A percentile compares a stretch with the other conserved stretches of the same genome.
Evolutionary conservation across 176 grass and related monocot species (phyloP).

Genomic region (Rhynchospora breviuscula): DNA sequence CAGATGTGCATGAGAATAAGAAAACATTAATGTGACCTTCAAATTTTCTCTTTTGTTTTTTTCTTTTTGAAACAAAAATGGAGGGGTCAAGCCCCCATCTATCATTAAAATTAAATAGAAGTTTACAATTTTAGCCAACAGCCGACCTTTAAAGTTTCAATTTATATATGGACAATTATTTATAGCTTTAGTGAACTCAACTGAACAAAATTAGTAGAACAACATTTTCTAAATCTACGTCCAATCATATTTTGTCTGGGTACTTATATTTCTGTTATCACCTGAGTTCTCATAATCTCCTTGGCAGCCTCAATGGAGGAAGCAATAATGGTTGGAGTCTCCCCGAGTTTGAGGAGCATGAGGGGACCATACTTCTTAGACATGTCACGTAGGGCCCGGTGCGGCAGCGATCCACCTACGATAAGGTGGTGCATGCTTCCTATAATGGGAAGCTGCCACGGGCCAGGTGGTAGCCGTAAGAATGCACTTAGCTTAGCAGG

Average conservation of each 20-base stretch:
- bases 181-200: too few relatives aligned
- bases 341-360: conserved; percentile 55
- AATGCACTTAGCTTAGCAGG: background rate
- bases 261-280: background rate
- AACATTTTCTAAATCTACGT: background rate
- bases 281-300: conserved; percentile 50
- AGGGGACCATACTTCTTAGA: conserved; percentile 31
- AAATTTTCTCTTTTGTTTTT: too few relatives aligned
- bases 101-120: too few relatives aligned
- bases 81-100: too few relatives aligned
- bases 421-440: conserved; percentile 55
- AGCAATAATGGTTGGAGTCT: conserved; percentile 41
- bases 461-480: conserved; percentile 29
- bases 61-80: too few relatives aligned
- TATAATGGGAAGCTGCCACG: conserved; percentile 38
- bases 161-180: too few relatives aligned
- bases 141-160: too few relatives aligned
- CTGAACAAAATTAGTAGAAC: too few relatives aligned
- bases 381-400: conserved; percentile 36
- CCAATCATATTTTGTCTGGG: background rate
- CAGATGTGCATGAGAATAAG: too few relatives aligned
- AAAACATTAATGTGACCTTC: too few relatives aligned
- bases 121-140: too few relatives aligned
- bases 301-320: conserved; percentile 43
- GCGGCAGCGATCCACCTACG: conserved; percentile 23